Percentiles rank a stretch among this genome's conserved stretches.
These are phyloP conservation scores for Castanea mollissima DNA, from an alignment of 306 rosid species.

Conservation along the genomic window DNA sequence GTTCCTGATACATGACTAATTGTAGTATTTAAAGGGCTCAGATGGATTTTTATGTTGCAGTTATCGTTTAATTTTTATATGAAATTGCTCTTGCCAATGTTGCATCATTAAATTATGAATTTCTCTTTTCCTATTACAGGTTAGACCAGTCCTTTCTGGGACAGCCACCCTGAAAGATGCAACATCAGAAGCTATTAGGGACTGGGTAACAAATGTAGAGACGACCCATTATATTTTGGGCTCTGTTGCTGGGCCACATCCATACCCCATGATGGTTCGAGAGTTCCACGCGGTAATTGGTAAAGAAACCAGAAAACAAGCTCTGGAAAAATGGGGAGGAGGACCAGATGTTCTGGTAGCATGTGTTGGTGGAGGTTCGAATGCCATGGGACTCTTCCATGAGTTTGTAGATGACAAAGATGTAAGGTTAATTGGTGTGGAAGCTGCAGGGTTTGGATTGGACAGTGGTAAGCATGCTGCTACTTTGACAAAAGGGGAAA, in stretches of 20 bases:
- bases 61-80: not conserved
- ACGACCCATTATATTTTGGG: constrained; percentile 98
- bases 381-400: constrained; percentile 92
- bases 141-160: constrained; percentile 86
- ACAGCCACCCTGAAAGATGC: constrained; percentile 98
- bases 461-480: constrained; percentile 99
- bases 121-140: constrained; percentile 41
- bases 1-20: not conserved
- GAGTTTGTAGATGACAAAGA: constrained; percentile 79
- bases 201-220: constrained; percentile 98
- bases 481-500: constrained; percentile 80
- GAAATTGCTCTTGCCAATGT: not conserved
- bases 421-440: constrained; percentile 83
- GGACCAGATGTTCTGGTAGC: constrained; percentile 88
- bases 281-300: constrained; percentile 95
- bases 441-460: constrained; percentile 94
- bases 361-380: constrained; percentile 95
- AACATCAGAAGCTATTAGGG: constrained; percentile 96
- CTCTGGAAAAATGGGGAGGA: constrained; percentile 96
- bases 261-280: constrained; percentile 98
- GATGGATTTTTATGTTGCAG: not conserved
- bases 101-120: not conserved
- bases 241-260: constrained; percentile 98
- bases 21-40: not conserved
- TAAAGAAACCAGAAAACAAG: constrained; percentile 89